Base-by-base conservation (phyloP, 2,329 filamentous ascomycete species). In the Domatiomyces catenatus region DNA sequence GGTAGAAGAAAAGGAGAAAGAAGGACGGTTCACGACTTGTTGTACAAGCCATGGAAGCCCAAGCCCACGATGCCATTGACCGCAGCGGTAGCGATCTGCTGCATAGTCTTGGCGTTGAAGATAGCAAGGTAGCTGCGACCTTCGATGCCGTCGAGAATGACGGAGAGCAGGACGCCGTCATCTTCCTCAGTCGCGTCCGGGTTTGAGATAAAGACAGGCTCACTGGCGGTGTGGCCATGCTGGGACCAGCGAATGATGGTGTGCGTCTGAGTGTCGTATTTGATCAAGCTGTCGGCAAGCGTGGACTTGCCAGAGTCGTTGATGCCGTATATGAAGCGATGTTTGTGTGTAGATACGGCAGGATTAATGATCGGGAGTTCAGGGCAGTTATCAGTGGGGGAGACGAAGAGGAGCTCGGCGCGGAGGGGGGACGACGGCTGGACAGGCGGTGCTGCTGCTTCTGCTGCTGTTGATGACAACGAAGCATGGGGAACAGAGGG, bases 341-440 rank as follows among this genome's bases (percentile, higher is more conserved):
- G 67, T 19, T 64, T 67, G 28, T 61, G 65, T 1, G 68, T 71
- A 3, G 69, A 58, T 50, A 66, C 69, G 1, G 49, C 52, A 0
- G 72, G 69, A 53, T 77, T 76, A 51, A 77, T 67, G 3, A 67
- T 71, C 0, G 75, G 74, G 2, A 77, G 64, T 55, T 79, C 75
- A 32, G 65, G 63, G 5, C 63, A 58, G 19, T 54, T 24, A 12
- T 61, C 36, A 0, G 52, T 44, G 20, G 57, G 56, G 0, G 50
- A 42, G n/a, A 60, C 60, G 58, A 63, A 63, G 49, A 66, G 60
- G 12, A 48, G 15, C 12, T 26, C 36, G 10, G 43, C 24, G 24
- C 43, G 45, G 19, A 8, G 10, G 2, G 10, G 32, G 32, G 10
- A 15, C 2, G 10, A 5, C 1, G 32, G 32, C 15, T 39, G 7